Evolutionary conservation across 306 rosid genomes (phyloP), one percentile per base, ranked within the genome.

Genomic region (cucumber (Cucumis sativus)): DNA sequence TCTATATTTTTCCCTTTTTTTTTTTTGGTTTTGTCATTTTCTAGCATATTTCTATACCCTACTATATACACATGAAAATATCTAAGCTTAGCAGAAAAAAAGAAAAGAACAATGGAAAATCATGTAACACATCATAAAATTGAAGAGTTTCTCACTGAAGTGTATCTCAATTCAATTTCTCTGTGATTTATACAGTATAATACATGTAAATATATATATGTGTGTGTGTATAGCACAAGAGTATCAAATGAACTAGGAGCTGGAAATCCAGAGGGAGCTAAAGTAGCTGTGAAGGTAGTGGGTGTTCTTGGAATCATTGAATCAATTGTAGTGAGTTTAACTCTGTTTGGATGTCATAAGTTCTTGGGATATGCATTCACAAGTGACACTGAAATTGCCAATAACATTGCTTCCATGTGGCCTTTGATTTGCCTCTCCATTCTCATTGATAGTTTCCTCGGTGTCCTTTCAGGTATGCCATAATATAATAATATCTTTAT

Each of bases 161-260:
- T 28, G 30, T 28, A 28, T 28, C 30, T 28, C 30, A 28, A 40
- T 28, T 28, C 30, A 28, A 28, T 28, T 28, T 28, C 30, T 28
- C 30, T 28, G 3, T 28, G 30, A 28, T 28, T 28, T 28, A 28
- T 28, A 28, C 30, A 28, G 7, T 40, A 47, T 4, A 9, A 2
- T n/a, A 56, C 1, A n/a, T 20, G 15, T 47, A 47, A 47, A 47
- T 47, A 47, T 15, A 52, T 51, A 13, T 8, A 5, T 52, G 7
- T 17, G 3, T 60, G 9, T 37, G 25, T 23, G 25, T 23, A 21
- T 47, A 92, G 93, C 35, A 90, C 92, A 62, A 87, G 92, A 0
- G 87, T 88, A 51, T 87, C 93, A 5, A 92, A 92, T 65, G 93
- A 86, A 81, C 43, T 92, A 54, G 92, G 97, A 72, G 93, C 88